A percentile compares a stretch with the other conserved stretches of the same genome.
Conservation (phyloP, 306 rosid species). For the Acmispon strigosus region DNA sequence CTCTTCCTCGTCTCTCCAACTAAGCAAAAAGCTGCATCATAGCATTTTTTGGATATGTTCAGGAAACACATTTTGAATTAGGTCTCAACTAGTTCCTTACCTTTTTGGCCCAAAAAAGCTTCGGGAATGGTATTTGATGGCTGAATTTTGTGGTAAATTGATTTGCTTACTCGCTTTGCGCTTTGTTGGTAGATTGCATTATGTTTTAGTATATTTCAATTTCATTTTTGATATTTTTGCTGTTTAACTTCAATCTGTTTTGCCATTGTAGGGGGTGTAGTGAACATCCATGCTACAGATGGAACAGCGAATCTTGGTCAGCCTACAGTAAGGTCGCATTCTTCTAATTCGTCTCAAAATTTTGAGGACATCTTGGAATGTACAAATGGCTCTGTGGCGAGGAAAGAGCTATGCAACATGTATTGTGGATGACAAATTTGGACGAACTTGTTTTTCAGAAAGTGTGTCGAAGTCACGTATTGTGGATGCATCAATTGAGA, state of each 20-base stretch:
- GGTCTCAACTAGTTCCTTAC: neutral
- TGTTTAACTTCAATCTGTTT: neutral
- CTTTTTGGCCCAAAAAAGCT: no score
- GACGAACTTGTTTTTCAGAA: constrained; percentile 22
- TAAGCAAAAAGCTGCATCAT: no score
- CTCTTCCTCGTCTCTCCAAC: no score
- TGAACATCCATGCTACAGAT: constrained; percentile 1
- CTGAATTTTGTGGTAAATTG: neutral
- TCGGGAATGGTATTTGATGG: neutral
- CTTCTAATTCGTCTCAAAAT: neutral
- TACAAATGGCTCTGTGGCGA: neutral
- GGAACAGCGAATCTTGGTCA: constrained; percentile 21
- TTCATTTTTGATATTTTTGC: neutral
- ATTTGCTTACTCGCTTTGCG: neutral
- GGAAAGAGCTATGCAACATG: neutral
- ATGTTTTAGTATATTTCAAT: neutral
- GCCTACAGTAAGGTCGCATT: constrained; percentile 13
- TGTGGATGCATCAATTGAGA: constrained; percentile 22
- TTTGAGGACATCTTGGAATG: constrained; percentile 2
- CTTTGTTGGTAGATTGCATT: no score
- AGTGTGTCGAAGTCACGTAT: constrained; percentile 17
- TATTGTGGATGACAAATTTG: constrained; percentile 10
- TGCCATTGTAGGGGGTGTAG: constrained; percentile 12
- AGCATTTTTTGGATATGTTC: no score
- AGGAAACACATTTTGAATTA: no score